Evolutionary conservation across 2,329 filamentous ascomycete species (phyloP).

Genomic region (Dactylella cylindrospora): DNA sequence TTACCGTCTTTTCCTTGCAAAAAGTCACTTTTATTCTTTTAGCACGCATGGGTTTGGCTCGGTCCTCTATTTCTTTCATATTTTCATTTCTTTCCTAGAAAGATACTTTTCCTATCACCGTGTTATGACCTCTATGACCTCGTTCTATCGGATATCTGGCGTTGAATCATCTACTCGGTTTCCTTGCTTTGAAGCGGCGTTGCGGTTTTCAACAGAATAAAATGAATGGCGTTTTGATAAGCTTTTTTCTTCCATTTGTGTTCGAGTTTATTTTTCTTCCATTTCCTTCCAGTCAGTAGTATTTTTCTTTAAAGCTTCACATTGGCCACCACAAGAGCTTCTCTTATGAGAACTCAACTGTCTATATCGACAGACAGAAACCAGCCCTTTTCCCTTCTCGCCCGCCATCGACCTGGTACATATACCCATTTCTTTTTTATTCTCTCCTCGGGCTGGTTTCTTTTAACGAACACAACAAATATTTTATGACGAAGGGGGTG

Average conservation of each 20-base stretch:
- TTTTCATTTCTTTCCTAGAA: conserved; percentile 5
- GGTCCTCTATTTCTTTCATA: conserved; percentile 15
- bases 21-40: not conserved
- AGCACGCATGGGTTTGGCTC: conserved; percentile 39
- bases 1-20: conserved; percentile 5
- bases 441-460: not conserved
- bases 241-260: not conserved
- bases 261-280: not conserved
- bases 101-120: not conserved
- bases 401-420: no score
- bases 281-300: not conserved
- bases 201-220: not conserved
- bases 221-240: not conserved
- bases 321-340: no score
- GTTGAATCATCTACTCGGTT: not conserved
- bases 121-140: conserved; percentile 10
- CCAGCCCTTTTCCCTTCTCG: no score
- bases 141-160: not conserved
- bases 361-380: no score
- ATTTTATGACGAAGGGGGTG: not conserved
- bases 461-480: not conserved
- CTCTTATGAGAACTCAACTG: no score
- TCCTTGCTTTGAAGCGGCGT: conserved; percentile 2
- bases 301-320: no score
- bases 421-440: not conserved